phyloP scores from a whole-genome alignment of 805 yeast genomes.

The Metschnikowia aberdeeniae region DNA sequence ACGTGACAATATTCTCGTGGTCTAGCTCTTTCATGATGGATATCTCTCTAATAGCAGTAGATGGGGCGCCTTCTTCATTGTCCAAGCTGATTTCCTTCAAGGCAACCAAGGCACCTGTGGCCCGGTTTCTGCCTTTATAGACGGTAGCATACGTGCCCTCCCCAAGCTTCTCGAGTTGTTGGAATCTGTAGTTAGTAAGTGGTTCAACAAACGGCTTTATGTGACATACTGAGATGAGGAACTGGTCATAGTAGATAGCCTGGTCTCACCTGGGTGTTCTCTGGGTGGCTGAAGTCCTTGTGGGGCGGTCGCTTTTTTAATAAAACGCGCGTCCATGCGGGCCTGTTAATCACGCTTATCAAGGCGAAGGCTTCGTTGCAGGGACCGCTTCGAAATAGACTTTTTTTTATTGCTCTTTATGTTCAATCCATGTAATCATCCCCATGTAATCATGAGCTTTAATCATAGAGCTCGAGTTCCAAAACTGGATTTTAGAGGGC shows the following conservation, averaged over 20 bases:
- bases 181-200: conserved; percentile 31
- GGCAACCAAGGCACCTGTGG: conserved; percentile 88
- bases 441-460: no score
- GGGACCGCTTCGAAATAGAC: no score
- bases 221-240: conserved; percentile 43
- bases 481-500: no score
- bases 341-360: background rate
- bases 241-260: conserved; percentile 30
- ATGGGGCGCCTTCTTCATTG: conserved; percentile 97
- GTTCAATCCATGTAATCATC: no score
- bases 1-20: conserved; percentile 86
- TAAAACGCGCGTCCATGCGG: conserved; percentile 1
- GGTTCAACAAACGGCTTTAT: background rate
- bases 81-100: conserved; percentile 91
- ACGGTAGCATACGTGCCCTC: conserved; percentile 99
- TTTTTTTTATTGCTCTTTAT: no score
- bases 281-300: background rate
- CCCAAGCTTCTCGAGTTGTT: conserved; percentile 76
- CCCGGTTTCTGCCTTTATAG: conserved; percentile 84
- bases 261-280: conserved; percentile 1
- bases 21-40: conserved; percentile 92
- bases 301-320: conserved; percentile 1
- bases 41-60: conserved; percentile 95
- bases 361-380: background rate
- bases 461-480: no score